Base-by-base conservation (phyloP, 768 basidiomycete genomes). In the Porphyrellus cyaneotinctus region DNA sequence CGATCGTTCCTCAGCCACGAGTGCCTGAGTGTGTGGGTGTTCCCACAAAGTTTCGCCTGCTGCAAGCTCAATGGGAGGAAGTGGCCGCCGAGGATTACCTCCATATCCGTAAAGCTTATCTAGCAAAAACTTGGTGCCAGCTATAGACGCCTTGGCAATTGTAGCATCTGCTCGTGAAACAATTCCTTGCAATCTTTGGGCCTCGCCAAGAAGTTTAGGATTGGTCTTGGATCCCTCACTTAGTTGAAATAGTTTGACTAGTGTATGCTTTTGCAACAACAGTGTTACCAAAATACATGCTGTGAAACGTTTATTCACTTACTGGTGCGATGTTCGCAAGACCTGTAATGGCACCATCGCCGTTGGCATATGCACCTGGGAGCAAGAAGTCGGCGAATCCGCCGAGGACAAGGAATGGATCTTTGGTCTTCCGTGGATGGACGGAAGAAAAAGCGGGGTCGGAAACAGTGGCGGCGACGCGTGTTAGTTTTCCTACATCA, bases 321-420 rank as follows among this genome's bases (percentile, higher is more conserved):
- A 86, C 89, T 11, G 90, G 91, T 41, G 87, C 84, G 51, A 94
- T 65, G 65, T 95, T 95, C 9, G 80, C 91, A 18, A 95, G 82
- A 42, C 93, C 93, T 31, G 88, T 92, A 65, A 95, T 95, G 43
- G 90, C 91, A 43, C 94, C 94, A 60, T 94, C 86, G 3, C 79
- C 91, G 56, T 84, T 83, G 28, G 79, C 85, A 63, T 82, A 84
- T 2, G 80, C 67, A 7, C 90, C 81, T 4, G 93, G 83, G 31
- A 87, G 73, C 52, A 95, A 66, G 70, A 92, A 91, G 73, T 97
- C 94, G 54, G 79, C 75, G 69, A 81, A 97, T 10, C 93, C 94
- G 36, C 91, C 91, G 20, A 94, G 74, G 31, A 93, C 89, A 43
- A 93, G 72, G 76, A 97, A 95, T 17, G 81, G 80, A 26, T 76